Evolutionary conservation across 345 rosid genomes (phyloP).

Genomic region (Citrus unshiu): DNA sequence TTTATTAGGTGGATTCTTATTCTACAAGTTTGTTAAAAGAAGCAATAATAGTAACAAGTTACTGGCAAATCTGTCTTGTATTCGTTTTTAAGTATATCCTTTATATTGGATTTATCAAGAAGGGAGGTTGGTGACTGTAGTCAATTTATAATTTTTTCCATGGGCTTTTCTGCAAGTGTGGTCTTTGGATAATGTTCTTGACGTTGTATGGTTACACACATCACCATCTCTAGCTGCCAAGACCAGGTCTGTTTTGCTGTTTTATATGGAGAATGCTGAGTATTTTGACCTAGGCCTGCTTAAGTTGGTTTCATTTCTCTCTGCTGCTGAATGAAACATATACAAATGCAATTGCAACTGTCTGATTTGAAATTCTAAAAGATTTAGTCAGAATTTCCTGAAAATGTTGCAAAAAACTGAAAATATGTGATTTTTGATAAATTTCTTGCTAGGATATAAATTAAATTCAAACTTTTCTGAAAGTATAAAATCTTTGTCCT

Average conservation of each 20-base stretch:
- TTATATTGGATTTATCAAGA: neutral
- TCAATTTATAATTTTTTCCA: neutral
- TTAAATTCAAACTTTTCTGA: neutral
- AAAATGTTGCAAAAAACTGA: neutral
- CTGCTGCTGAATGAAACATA: neutral
- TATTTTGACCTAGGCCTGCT: neutral
- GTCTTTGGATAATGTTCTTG: neutral
- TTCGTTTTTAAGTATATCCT: neutral
- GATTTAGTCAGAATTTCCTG: neutral
- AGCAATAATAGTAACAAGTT: neutral
- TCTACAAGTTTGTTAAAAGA: neutral
- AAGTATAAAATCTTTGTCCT: neutral
- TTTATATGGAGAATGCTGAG: neutral
- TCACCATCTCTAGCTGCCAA: neutral
- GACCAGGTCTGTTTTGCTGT: neutral
- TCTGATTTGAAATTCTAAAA: neutral
- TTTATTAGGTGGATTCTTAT: no score
- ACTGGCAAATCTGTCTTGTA: neutral
- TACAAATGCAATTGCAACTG: neutral
- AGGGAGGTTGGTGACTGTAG: neutral
- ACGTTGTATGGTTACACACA: neutral
- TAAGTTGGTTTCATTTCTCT: neutral
- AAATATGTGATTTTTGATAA: neutral
- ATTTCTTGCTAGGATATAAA: neutral
- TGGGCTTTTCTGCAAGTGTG: neutral